These are phyloP conservation scores for Myriosclerotinia scirpicola DNA, from an alignment of 2,329 filamentous ascomycete species.

Conservation along the genomic window DNA sequence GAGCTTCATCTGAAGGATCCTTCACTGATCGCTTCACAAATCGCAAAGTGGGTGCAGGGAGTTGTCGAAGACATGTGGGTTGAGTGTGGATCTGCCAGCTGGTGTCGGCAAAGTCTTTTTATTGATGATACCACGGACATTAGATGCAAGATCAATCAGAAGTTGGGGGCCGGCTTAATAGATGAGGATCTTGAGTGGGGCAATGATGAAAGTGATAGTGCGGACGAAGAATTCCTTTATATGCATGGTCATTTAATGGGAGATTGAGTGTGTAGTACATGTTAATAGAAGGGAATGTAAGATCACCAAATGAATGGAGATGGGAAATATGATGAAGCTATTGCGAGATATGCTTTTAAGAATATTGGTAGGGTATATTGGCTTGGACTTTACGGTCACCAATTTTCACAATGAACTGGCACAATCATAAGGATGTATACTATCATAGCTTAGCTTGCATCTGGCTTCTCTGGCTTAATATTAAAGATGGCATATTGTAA, in stretches of 20 bases:
- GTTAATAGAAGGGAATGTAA: not conserved
- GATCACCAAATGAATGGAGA: not conserved
- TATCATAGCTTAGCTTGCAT: too few species aligned
- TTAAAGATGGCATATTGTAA: too few species aligned
- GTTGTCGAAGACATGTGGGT: slow-evolving; percentile 21
- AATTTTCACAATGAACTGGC: too few species aligned
- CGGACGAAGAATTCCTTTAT: not conserved
- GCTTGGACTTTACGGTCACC: too few species aligned
- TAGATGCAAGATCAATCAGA: slow-evolving; percentile 16
- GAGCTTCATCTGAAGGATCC: not conserved
- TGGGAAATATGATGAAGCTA: not conserved
- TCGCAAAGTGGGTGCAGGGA: slow-evolving; percentile 7
- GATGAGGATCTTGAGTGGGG: slow-evolving; percentile 11
- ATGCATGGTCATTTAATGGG: not conserved
- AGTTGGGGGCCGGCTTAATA: not conserved
- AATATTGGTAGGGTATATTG: too few species aligned
- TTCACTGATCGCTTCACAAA: not conserved
- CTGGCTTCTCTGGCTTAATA: too few species aligned
- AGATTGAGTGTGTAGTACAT: not conserved
- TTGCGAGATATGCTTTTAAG: too few species aligned
- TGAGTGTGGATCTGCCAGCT: not conserved
- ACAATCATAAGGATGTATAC: too few species aligned
- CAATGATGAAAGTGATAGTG: not conserved
- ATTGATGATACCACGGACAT: slow-evolving; percentile 6
- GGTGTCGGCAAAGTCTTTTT: not conserved